These are phyloP conservation scores for Leccinum solheimii DNA, from an alignment of 1,284 basidiomycete species.

Conservation along the genomic window DNA sequence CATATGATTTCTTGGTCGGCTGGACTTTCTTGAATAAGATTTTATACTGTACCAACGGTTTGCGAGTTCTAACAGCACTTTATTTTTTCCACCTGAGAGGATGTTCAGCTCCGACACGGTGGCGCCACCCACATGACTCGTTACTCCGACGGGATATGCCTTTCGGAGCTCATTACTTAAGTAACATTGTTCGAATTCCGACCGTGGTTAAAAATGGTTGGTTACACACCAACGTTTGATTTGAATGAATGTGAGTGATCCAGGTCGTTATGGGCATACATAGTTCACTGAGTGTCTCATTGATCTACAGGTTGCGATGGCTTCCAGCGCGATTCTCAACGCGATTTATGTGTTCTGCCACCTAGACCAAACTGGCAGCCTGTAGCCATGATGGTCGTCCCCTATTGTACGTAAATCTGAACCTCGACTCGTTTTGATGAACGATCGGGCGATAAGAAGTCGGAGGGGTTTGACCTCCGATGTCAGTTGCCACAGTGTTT, in stretches of 20 bases:
- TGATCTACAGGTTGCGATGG: not conserved
- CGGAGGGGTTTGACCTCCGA: constrained; percentile 29
- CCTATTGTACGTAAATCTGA: constrained; percentile 4
- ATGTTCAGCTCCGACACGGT: not conserved
- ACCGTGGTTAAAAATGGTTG: not conserved
- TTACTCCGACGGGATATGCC: not conserved
- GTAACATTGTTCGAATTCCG: not conserved
- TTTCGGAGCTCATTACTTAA: not conserved
- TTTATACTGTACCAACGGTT: not conserved
- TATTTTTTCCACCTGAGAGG: not conserved
- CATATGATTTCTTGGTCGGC: not conserved
- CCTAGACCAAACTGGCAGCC: not conserved
- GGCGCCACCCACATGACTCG: not conserved
- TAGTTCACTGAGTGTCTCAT: not conserved
- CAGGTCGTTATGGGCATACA: not conserved
- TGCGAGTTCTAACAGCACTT: not conserved
- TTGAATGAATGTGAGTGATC: not conserved
- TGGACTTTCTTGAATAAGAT: not conserved
- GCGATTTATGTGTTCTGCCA: not conserved
- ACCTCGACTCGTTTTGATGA: not conserved
- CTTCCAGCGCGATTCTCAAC: not conserved
- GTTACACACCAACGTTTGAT: not conserved
- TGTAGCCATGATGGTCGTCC: not conserved
- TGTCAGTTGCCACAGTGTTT: constrained; percentile 13
- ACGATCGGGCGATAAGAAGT: constrained; percentile 20